Base-by-base conservation (phyloP, 164 flowering plant species). In the Vitis amurensis region DNA sequence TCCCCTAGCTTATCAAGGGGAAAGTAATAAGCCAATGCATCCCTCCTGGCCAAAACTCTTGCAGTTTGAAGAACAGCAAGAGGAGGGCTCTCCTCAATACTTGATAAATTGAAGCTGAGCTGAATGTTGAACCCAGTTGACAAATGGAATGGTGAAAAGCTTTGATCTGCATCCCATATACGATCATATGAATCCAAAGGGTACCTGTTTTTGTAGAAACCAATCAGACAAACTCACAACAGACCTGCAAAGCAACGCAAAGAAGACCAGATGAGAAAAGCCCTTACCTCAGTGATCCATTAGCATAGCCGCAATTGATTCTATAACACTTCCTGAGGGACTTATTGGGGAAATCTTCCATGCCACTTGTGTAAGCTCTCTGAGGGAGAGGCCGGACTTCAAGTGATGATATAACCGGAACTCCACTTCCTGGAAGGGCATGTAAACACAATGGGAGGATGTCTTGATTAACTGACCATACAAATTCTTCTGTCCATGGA, bases 151-250 rank as follows among this genome's bases (percentile, higher is more conserved):
- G 98, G 98, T 6, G 83, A 59, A 61, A 82, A 92, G 63, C 82
- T 78, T 61, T 76, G 71, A 74, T 92, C 96, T 16, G 80, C 71
- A 59, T 88, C 94, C 98, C 98, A 92, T 70, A 88, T 83, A 50
- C 98, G 90, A 75, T 91, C 98, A 77, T 82, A 92, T 17, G 84
- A 81, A 77, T 92, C 98, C 30, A 70, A 62, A 55, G 98, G 98
- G 73, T 87, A 92, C 91, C 98, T 92, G 78, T 16, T 59, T 72
- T 19, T 50, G 55, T 8, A 27, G 23, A 72, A 61, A 61, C 27
- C 63, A 47, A 53, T 62, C 75, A 69, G 12, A 9, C 11, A 60
- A 53, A 64, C 23, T 0, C n/a, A 51, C 16, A 55, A 60, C 50
- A 61, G 5, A 31, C 11, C 29, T 66, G 55, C 1, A 51, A 30